Base-by-base conservation (phyloP, 805 yeast species). In the Candida parachauliodes region DNA sequence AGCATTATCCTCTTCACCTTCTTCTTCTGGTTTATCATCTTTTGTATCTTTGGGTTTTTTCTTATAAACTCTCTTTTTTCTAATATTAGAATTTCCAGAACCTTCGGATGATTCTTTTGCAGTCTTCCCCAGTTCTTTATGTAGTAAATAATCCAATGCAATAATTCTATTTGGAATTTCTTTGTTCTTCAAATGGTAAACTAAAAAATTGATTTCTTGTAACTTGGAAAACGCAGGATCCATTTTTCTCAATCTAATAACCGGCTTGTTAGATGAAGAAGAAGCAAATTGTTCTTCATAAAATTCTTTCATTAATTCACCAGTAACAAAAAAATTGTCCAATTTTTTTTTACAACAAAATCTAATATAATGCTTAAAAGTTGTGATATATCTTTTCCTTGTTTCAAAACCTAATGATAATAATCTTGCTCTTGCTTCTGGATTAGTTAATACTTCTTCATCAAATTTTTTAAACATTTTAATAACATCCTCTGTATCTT, bases 401-500 rank as follows among this genome's bases (percentile, higher is more conserved):
- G 48, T 44, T 34, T 44, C 48, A 44, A 44, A 44, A 8, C 48
- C 48, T 14, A 44, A 31, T 2, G 41, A 39, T 19, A 44, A 28
- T 22, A 44, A 30, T 35, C 45, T 33, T 17, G 38, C 24, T 28
- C 41, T 37, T 5, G 48, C 48, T 39, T 44, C 48, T 10, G 43
- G 34, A 23, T 44, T 44, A 2, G 48, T 41, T 17, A 44, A 35
- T 3, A 44, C 42, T 32, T 44, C 48, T 19, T 41, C 44, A 32
- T 44, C 48, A 22, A 44, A 44, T 30, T 44, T 44, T 34, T 44
- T 44, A 32, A 44, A 44, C 48, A 44, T 44, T 28, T 36, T 40
- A 12, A 44, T 41, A 8, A 44, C 48, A 26, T 44, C 41, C 21
- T 44, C 42, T 3, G 48, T 44, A 35, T 44, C 48, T 27, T 41